Evolutionary conservation across 768 basidiomycete genomes (phyloP).

Genomic region (Termitomyces sp.): DNA sequence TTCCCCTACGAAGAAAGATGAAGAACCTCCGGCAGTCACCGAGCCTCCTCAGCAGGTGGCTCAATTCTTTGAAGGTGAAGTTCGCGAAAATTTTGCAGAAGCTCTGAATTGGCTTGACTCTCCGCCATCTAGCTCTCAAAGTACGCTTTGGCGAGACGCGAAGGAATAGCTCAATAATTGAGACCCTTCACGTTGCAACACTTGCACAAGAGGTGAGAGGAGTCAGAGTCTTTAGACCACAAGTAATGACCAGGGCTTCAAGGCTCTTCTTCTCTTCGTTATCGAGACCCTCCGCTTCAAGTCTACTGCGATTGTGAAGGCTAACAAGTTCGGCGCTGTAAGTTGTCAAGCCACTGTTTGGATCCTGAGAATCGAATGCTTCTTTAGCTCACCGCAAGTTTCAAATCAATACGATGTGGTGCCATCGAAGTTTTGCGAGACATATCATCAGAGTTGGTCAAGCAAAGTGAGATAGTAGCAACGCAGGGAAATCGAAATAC

Average conservation of each 20-base stretch:
- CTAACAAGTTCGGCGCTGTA: constrained; percentile 70
- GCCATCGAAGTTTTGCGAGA: constrained; percentile 50
- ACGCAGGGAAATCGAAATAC: constrained; percentile 47
- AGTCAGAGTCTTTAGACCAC: neutral
- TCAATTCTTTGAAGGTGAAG: constrained; percentile 60
- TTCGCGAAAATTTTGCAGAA: neutral
- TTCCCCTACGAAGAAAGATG: constrained; percentile 60
- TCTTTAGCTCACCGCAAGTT: constrained; percentile 55
- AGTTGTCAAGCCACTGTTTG: constrained; percentile 19
- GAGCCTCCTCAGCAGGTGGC: constrained; percentile 52
- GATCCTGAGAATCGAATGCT: neutral
- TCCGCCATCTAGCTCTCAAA: constrained; percentile 41
- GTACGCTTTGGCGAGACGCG: constrained; percentile 43
- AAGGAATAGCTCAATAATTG: constrained; percentile 38
- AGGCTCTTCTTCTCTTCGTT: constrained; percentile 71
- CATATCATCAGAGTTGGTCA: constrained; percentile 48
- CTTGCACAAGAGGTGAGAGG: constrained; percentile 65
- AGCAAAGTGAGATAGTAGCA: constrained; percentile 46
- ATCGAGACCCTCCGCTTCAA: constrained; percentile 76
- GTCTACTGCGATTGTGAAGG: constrained; percentile 58
- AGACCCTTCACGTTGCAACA: constrained; percentile 67
- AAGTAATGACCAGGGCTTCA: constrained; percentile 4
- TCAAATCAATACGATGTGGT: constrained; percentile 56
- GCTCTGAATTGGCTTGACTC: neutral
- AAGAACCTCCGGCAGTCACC: constrained; percentile 61